A percentile compares a stretch with the other conserved stretches of the same genome.
Conservation (phyloP, 345 rosid species). For the Diplotaxis tenuifolia region DNA sequence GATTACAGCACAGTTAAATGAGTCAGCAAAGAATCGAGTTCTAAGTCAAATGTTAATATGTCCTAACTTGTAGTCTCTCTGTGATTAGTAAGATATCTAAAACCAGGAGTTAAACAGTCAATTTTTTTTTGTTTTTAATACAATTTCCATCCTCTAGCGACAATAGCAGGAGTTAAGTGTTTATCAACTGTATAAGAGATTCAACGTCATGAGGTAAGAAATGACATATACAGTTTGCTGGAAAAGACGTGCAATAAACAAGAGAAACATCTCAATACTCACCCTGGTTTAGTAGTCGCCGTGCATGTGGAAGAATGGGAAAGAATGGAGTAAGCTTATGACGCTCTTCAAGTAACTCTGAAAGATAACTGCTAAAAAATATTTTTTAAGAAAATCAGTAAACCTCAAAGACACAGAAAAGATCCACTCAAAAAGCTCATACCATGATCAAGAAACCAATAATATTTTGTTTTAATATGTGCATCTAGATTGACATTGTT, state of each 20-base stretch:
- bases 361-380: conserved; percentile 56
- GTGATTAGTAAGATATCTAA: conserved; percentile 8
- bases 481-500: conserved; percentile 13
- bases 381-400: conserved; percentile 13
- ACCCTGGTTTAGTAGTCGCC: conserved; percentile 76
- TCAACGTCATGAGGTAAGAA: conserved; percentile 5
- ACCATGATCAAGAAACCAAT: neutral
- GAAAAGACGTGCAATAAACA: neutral
- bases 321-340: conserved; percentile 68
- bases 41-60: neutral
- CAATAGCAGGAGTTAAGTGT: neutral
- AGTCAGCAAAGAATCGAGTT: conserved; percentile 40
- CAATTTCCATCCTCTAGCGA: neutral
- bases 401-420: neutral
- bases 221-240: neutral
- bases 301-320: conserved; percentile 61
- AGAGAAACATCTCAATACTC: conserved; percentile 32
- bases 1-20: conserved; percentile 52
- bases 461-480: neutral
- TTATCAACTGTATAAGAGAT: conserved; percentile 5
- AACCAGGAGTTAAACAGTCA: neutral
- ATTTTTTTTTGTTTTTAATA: neutral
- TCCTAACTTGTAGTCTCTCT: neutral
- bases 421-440: conserved; percentile 13
- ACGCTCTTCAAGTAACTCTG: conserved; percentile 74